Evolutionary conservation across 2,329 filamentous ascomycete species (phyloP), one percentile per base, ranked within the genome.

Genomic region (Penicillium thymicola): DNA sequence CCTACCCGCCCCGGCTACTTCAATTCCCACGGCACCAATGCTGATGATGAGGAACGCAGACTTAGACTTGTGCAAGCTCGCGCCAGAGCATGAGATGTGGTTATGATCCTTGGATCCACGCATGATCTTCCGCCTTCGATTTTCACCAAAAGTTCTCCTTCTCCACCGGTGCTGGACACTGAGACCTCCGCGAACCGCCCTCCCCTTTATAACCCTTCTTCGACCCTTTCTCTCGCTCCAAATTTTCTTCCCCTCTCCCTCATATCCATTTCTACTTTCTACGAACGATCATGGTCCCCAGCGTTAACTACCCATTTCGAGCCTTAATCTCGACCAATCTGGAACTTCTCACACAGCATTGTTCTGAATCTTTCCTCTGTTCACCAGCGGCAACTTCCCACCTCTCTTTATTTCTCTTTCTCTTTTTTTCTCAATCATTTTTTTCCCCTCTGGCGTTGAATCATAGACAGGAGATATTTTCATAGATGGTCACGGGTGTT

Each of bases 41-140:
- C 70, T 58, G 72, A 74, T 37, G 75, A 78, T 40, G 67, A 67
- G 23, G 75, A 77, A 41, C 70, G 73, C 55, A 72, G 74, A 54
- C 61, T 76, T 42, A 70, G 75, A 53, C 63, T 78, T 40, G 62
- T 71, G 51, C 76, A 78, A 67, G 70, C 72, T 28, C 69, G 74
- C 60, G 72, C 71, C 50, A 65, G 72, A 60, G 66, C 59, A 42
- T 72, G 63, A 69, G 38, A 9, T 23, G 43, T 23, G 41, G 7
- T 3, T 14, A 38, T 5, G 49, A 48, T 37, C 25, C 18, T 7
- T n/a, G n/a, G 16, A 40, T 23, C 7, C 13, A 40, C 21, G 10
- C 34, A 45, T 34, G 25, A 45, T 48, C 51, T 10, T 14, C 21
- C 21, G 14, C 28, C 16, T 41, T 32, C 32, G 25, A 50, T 36